Evolutionary conservation across 176 grass and related monocot genomes (phyloP), one percentile per base, ranked within the genome.

Genomic region (Triticum monococcum): DNA sequence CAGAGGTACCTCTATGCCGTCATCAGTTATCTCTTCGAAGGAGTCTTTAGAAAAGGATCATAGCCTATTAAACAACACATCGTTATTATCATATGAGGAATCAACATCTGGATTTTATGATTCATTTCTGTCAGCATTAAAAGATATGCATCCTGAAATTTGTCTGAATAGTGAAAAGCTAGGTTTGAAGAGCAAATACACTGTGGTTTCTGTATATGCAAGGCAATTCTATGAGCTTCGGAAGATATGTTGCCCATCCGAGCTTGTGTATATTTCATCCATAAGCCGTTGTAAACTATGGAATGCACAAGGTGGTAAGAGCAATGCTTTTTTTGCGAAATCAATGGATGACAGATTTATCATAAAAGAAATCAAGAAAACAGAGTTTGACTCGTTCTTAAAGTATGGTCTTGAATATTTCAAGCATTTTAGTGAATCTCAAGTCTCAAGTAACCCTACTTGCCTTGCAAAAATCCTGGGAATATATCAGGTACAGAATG

Each of bases 381-480:
- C 90, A 5, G 96, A 98, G 62, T 93, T 96, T 80, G 93, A 98
- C 37, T 98, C 93, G 33, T 98, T 98, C 81, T 85, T 98, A 70
- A 88, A 94, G 83, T 98, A 96, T 88, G 91, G 88, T 16, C 90
- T 91, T n/a, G 88, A 96, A 87, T 98, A 98, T 79, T 98, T 98
- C 78, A 94, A 89, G 78, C 89, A 98, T 90, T 83, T 92, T 87
- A 82, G 82, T 81, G 78, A 81, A 69, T 94, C 96, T 24, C 68
- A 76, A 43, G 88, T 71, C 24, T 89, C 82, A 80, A 86, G 90
- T 46, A 98, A 89, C 82, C 86, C 90, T 64, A 94, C 90, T 50
- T 94, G 91, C 80, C 93, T 98, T 84, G 96, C 91, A 8, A 98
- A 95, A 90, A 92, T 94, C 79, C 35, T 98, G 22, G 96, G 93